Conservation (phyloP, 176 grass and related monocot genomes). For the Pharus latifolius region DNA sequence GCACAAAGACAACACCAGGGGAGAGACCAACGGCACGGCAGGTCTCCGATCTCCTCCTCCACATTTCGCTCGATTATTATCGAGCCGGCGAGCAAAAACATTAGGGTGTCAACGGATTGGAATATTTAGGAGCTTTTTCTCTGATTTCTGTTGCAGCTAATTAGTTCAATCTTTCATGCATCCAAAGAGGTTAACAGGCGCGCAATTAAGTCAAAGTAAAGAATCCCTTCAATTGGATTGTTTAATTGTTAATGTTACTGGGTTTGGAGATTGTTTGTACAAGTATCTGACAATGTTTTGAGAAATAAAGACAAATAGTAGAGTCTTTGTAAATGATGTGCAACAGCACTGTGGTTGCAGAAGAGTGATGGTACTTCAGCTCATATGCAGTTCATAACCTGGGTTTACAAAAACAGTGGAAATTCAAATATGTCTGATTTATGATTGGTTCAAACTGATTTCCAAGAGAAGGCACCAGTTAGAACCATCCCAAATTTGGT, state of each 20-base stretch:
- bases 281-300: background rate
- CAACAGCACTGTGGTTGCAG: background rate
- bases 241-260: background rate
- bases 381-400: too few species aligned
- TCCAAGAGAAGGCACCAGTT: too few species aligned
- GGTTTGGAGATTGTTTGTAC: background rate
- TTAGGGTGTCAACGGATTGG: background rate
- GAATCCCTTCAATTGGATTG: constrained; percentile 12
- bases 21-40: constrained; percentile 76
- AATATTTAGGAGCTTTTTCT: background rate
- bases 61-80: constrained; percentile 54
- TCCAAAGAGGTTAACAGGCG: background rate
- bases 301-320: background rate
- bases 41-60: constrained; percentile 71
- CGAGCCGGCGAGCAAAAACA: constrained; percentile 29
- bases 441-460: too few species aligned
- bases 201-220: background rate
- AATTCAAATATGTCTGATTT: too few species aligned
- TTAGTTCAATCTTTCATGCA: background rate
- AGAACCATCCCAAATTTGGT: too few species aligned
- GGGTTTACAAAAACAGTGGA: too few species aligned
- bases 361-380: too few species aligned
- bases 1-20: constrained; percentile 41
- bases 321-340: background rate
- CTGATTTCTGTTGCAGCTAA: constrained; percentile 11